These are phyloP conservation scores for Malus sieversii DNA, from an alignment of 306 rosid species.

Conservation along the genomic window DNA sequence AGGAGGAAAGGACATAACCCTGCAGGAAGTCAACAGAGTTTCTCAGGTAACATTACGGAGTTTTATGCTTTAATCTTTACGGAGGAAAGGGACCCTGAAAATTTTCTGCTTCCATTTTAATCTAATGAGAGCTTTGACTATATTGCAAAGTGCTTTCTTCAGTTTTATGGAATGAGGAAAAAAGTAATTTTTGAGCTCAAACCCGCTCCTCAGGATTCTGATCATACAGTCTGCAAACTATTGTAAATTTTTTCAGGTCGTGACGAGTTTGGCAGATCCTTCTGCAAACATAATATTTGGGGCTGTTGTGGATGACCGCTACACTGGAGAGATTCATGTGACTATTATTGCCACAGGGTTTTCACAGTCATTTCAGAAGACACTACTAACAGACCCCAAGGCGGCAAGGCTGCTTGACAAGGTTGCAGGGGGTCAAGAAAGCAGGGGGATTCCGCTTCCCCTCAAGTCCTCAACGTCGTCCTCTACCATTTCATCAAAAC, in stretches of 20 bases:
- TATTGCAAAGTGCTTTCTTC: not conserved
- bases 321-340: slow-evolving; percentile 86
- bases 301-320: slow-evolving; percentile 92
- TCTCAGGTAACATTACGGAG: slow-evolving; percentile 62
- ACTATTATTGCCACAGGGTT: slow-evolving; percentile 92
- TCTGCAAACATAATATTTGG: slow-evolving; percentile 94
- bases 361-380: slow-evolving; percentile 89
- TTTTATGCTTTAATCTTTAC: not conserved
- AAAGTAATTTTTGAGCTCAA: not conserved
- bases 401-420: slow-evolving; percentile 63
- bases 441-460: slow-evolving; percentile 46
- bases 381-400: slow-evolving; percentile 75
- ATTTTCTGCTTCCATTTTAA: not conserved
- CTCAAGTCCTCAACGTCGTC: slow-evolving; percentile 35
- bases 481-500: slow-evolving; percentile 45
- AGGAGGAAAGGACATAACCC: slow-evolving; percentile 95
- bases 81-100: not conserved
- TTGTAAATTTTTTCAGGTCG: slow-evolving; percentile 49
- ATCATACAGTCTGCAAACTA: not conserved
- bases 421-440: slow-evolving; percentile 53
- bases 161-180: too few species aligned
- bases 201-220: not conserved
- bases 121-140: not conserved
- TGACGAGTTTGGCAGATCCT: slow-evolving; percentile 95
- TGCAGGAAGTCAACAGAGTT: slow-evolving; percentile 95